These are phyloP conservation scores for Auricularia auricula-judae DNA, from an alignment of 768 basidiomycete species.

Conservation along the genomic window DNA sequence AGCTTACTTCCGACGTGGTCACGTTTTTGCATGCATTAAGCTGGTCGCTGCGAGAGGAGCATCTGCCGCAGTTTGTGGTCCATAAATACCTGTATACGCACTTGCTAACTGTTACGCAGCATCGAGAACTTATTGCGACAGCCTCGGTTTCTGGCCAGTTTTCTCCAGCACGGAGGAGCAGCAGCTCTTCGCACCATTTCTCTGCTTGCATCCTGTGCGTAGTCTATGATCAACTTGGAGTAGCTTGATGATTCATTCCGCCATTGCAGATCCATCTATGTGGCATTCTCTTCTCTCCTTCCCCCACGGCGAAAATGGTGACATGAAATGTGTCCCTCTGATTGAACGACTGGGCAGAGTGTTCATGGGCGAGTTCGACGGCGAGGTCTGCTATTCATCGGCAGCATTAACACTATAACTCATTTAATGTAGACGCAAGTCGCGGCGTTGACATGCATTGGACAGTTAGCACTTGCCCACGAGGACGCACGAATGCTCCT, in stretches of 20 bases:
- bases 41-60: neutral
- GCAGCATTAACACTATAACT: neutral
- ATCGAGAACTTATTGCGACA: slow-evolving; percentile 28
- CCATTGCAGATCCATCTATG: neutral
- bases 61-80: neutral
- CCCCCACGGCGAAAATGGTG: neutral
- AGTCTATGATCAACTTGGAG: neutral
- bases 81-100: neutral
- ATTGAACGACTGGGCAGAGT: neutral
- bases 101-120: slow-evolving; percentile 15
- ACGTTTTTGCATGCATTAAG: neutral
- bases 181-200: slow-evolving; percentile 39
- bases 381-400: neutral
- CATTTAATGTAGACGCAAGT: slow-evolving; percentile 11
- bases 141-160: slow-evolving; percentile 29
- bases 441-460: slow-evolving; percentile 29
- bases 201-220: slow-evolving; percentile 44
- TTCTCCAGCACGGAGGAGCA: slow-evolving; percentile 44
- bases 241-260: neutral
- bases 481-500: slow-evolving; percentile 27
- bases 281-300: slow-evolving; percentile 3
- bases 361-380: neutral
- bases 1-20: neutral
- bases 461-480: slow-evolving; percentile 28
- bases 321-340: neutral